Evolutionary conservation across 31 red algal genomes (phyloP).

Genomic region (Bonnemaisonia californica): DNA sequence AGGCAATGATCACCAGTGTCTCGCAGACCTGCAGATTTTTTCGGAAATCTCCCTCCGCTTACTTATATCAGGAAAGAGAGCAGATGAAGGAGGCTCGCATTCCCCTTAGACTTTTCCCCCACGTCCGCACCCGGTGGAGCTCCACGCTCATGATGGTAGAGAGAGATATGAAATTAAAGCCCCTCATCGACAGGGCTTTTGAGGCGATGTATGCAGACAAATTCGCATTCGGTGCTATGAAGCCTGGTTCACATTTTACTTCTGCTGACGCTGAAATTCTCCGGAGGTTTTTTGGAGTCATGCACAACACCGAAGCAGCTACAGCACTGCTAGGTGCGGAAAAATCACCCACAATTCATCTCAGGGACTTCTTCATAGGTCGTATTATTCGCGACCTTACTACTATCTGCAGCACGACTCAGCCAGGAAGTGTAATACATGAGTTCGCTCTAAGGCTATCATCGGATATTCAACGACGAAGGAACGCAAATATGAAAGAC

Average conservation of each 20-base stretch:
- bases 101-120: too few relatives aligned
- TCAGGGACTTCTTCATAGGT: neutral
- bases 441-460: neutral
- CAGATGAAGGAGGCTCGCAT: too few relatives aligned
- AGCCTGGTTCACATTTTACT: neutral
- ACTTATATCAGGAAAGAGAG: too few relatives aligned
- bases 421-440: constrained; percentile 1
- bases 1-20: too few relatives aligned
- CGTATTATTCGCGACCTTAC: neutral
- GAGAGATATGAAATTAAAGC: too few relatives aligned
- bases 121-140: too few relatives aligned
- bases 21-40: too few relatives aligned
- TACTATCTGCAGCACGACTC: neutral
- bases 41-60: too few relatives aligned
- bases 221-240: neutral
- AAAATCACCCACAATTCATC: neutral
- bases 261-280: neutral
- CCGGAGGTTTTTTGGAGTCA: neutral
- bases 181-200: too few relatives aligned
- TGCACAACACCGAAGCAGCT: neutral
- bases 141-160: too few relatives aligned
- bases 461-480: constrained; percentile 4
- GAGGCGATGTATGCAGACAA: too few relatives aligned
- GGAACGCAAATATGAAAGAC: neutral
- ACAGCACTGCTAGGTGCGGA: neutral